Percentiles rank a stretch among this genome's conserved stretches.
These are phyloP conservation scores for Leishmania amazonensis DNA, from an alignment of 208 protist genomes.

Conservation along the genomic window DNA sequence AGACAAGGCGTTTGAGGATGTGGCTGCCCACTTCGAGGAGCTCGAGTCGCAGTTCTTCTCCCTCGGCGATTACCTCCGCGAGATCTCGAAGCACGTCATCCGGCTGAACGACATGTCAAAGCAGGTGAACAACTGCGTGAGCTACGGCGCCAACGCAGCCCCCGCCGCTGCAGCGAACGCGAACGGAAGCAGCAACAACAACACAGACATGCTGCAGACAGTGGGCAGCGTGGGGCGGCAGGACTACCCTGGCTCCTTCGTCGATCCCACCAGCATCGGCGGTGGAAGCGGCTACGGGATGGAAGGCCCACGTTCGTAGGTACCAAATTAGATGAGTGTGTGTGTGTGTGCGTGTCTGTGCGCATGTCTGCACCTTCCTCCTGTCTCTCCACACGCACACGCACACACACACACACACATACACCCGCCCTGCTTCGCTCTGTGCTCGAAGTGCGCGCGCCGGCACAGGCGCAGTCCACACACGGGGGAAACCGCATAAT, in stretches of 20 bases:
- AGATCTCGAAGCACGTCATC: constrained; percentile 84
- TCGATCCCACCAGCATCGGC: not conserved
- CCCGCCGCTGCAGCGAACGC: not conserved
- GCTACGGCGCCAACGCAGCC: not conserved
- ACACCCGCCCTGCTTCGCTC: too few species aligned
- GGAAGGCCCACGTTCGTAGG: not conserved
- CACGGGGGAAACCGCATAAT: too few species aligned
- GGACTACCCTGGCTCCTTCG: not conserved
- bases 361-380: not conserved
- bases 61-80: constrained; percentile 73
- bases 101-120: constrained; percentile 85
- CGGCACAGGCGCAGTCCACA: too few species aligned
- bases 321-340: not conserved
- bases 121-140: constrained; percentile 46
- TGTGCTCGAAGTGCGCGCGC: too few species aligned
- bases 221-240: not conserved
- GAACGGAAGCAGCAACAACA: not conserved
- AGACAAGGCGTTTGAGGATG: constrained; percentile 79
- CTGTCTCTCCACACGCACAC: not conserved
- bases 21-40: constrained; percentile 66
- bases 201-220: not conserved
- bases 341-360: not conserved
- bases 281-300: not conserved
- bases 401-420: not conserved
- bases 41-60: constrained; percentile 77